A percentile compares a stretch with the other conserved stretches of the same genome.
Conservation (phyloP, 2,329 filamentous ascomycete species). For the Aspergillus quadricinctus region DNA sequence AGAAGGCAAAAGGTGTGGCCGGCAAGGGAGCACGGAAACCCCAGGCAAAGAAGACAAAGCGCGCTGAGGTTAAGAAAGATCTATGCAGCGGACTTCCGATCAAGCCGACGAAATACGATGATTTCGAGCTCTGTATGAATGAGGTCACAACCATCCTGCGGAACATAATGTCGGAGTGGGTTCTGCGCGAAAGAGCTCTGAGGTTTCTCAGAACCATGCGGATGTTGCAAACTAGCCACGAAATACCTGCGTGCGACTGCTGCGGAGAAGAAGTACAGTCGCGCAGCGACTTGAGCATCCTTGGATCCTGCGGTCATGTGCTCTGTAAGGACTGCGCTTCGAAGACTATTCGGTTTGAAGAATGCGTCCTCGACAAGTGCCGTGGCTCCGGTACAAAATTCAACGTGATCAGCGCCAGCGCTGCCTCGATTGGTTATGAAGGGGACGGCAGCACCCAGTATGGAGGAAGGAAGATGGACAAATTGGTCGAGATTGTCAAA, state of each 20-base stretch:
- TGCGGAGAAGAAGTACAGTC: constrained; percentile 27
- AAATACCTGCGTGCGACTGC: constrained; percentile 24
- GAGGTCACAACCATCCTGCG: constrained; percentile 16
- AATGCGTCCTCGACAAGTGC: constrained; percentile 42
- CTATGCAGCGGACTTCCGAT: constrained; percentile 1
- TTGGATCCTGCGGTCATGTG: constrained; percentile 50
- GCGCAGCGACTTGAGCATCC: constrained; percentile 35
- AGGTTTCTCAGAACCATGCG: constrained; percentile 21
- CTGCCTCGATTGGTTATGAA: constrained; percentile 31
- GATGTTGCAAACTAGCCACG: constrained; percentile 12
- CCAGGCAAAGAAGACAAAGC: not conserved
- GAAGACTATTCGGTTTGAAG: constrained; percentile 18
- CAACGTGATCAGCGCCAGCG: constrained; percentile 40
- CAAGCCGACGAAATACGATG: constrained; percentile 11
- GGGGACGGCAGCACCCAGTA: constrained; percentile 16
- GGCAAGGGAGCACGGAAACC: not conserved
- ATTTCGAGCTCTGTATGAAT: constrained; percentile 16
- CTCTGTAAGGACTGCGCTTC: constrained; percentile 43
- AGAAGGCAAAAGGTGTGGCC: not conserved
- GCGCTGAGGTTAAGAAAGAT: not conserved
- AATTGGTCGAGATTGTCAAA: constrained; percentile 44
- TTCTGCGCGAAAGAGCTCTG: constrained; percentile 17
- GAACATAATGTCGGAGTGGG: constrained; percentile 19
- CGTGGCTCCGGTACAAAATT: constrained; percentile 32
- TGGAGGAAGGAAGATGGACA: constrained; percentile 48